Conservation (phyloP, 2,329 filamentous ascomycete species). For the Microdochium paspali region DNA sequence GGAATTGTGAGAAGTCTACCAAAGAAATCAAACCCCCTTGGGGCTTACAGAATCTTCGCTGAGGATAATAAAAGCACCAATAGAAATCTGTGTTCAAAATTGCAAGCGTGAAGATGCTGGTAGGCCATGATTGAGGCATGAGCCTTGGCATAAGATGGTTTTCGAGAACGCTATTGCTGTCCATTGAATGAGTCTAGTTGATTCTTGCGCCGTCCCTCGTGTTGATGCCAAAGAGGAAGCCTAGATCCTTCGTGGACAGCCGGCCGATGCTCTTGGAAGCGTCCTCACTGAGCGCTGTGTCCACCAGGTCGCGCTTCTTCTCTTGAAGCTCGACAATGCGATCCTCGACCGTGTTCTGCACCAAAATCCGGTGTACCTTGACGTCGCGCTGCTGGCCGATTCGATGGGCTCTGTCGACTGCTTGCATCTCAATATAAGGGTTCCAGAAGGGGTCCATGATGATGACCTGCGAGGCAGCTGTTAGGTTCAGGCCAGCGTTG, state of each 20-base stretch:
- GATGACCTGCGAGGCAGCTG: slow-evolving; percentile 74
- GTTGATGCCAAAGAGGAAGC: slow-evolving; percentile 50
- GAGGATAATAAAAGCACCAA: too few relatives aligned
- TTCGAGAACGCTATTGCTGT: background rate
- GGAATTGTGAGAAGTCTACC: too few relatives aligned
- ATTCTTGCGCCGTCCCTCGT: slow-evolving; percentile 1
- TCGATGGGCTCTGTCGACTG: slow-evolving; percentile 80
- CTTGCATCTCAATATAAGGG: slow-evolving; percentile 85
- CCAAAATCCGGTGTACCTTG: slow-evolving; percentile 69
- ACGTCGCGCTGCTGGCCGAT: slow-evolving; percentile 72
- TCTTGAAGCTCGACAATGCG: slow-evolving; percentile 73
- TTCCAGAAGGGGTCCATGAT: slow-evolving; percentile 95
- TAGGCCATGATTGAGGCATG: background rate
- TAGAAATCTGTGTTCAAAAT: too few relatives aligned
- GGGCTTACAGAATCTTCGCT: too few relatives aligned
- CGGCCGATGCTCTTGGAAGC: slow-evolving; percentile 57
- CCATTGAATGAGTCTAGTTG: background rate
- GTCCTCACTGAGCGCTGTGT: slow-evolving; percentile 70
- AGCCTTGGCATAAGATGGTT: background rate
- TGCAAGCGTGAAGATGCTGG: too few relatives aligned
- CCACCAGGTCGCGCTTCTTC: slow-evolving; percentile 67
- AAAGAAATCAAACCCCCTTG: too few relatives aligned
- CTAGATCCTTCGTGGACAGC: slow-evolving; percentile 57
- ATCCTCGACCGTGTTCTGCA: slow-evolving; percentile 75
- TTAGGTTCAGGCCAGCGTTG: slow-evolving; percentile 80